phyloP scores from a whole-genome alignment of 371 early-diverging fungal species.

The Cokeromyces recurvatus region DNA sequence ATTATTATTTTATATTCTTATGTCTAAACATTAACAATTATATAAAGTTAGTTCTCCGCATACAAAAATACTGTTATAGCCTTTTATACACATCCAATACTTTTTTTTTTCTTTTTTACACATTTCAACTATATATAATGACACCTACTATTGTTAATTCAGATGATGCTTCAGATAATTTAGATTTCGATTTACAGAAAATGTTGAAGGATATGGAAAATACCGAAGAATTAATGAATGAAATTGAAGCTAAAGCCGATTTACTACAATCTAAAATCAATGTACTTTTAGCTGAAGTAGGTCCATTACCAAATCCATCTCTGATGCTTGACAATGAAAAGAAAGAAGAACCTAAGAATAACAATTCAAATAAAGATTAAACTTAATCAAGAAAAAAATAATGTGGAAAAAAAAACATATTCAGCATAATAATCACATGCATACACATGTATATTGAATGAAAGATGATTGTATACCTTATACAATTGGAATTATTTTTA shows the following conservation, averaged over 20 bases:
- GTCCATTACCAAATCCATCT: too few species aligned
- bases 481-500: too few species aligned
- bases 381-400: not conserved
- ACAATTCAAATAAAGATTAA: not conserved
- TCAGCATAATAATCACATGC: too few species aligned
- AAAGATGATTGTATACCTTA: too few species aligned
- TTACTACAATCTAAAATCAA: constrained; percentile 34
- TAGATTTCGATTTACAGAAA: constrained; percentile 28
- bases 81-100: too few species aligned
- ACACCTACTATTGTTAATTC: constrained; percentile 11
- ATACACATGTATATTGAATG: not conserved
- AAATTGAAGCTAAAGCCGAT: constrained; percentile 36
- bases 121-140: constrained; percentile 3
- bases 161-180: constrained; percentile 1
- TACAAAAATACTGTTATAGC: too few species aligned
- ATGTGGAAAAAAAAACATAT: not conserved
- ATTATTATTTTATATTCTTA: too few species aligned
- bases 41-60: too few species aligned
- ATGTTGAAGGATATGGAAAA: constrained; percentile 41
- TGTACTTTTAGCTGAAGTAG: constrained; percentile 31
- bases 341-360: not conserved
- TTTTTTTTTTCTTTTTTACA: constrained; percentile 1
- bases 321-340: too few species aligned
- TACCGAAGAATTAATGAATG: constrained; percentile 36
- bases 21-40: too few species aligned